A percentile compares a stretch with the other conserved stretches of the same genome.
Evolutionary conservation across 257 asterid genomes (phyloP).

Genomic region (Primulina huaijiensis): DNA sequence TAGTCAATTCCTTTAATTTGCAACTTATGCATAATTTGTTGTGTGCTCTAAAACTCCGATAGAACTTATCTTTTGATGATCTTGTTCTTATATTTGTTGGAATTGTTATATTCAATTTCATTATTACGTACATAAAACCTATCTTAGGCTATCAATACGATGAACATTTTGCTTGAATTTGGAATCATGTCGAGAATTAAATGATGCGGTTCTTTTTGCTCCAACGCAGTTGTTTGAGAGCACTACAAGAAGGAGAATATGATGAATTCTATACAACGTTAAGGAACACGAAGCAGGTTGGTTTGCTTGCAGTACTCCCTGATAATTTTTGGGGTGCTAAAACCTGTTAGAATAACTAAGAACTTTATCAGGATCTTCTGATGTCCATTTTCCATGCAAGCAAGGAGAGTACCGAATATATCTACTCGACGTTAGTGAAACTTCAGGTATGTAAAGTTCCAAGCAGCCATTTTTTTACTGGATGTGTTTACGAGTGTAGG

Average conservation of each 20-base stretch:
- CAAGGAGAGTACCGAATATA: constrained; percentile 88
- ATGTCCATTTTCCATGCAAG: constrained; percentile 81
- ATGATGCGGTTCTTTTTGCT: constrained; percentile 29
- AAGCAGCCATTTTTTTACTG: constrained; percentile 18
- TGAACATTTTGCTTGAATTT: constrained; percentile 8
- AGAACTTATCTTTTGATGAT: neutral
- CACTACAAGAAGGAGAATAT: constrained; percentile 74
- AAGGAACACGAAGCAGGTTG: constrained; percentile 76
- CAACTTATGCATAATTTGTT: neutral
- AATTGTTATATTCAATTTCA: neutral
- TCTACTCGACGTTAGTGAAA: constrained; percentile 71
- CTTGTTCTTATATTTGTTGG: neutral
- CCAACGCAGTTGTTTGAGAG: constrained; percentile 74
- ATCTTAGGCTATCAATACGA: neutral
- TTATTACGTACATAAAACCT: neutral
- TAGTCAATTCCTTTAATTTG: neutral
- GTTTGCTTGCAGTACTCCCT: constrained; percentile 23
- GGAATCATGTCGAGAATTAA: constrained; percentile 18
- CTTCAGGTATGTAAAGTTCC: constrained; percentile 66
- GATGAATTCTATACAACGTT: constrained; percentile 63
- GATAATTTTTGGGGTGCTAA: constrained; percentile 4
- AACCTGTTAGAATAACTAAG: constrained; percentile 22
- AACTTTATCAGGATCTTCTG: constrained; percentile 69
- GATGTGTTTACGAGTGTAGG: constrained; percentile 7
- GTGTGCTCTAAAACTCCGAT: neutral